Evolutionary conservation across 2,329 filamentous ascomycete species (phyloP).

Genomic region (Cryphonectria nitschkei): DNA sequence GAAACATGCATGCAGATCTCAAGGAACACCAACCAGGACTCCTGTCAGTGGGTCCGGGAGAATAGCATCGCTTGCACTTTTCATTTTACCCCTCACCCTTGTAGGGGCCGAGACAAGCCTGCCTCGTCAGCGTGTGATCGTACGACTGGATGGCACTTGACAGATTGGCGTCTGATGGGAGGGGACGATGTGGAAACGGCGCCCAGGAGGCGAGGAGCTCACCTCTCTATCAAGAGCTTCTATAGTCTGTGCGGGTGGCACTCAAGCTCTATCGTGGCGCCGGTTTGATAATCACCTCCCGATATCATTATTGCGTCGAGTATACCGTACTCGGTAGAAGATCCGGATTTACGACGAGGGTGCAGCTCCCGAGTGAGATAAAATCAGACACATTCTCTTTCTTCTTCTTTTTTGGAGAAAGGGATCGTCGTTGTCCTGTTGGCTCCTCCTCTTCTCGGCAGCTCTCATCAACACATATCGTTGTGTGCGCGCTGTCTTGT

Average conservation of each 20-base stretch:
- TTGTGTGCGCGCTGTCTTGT: neutral
- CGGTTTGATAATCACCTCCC: neutral
- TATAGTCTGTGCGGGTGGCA: neutral
- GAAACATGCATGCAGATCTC: slow-evolving; percentile 1
- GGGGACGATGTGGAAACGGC: neutral
- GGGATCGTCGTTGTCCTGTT: neutral
- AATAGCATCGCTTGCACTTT: slow-evolving; percentile 9
- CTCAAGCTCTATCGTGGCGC: neutral
- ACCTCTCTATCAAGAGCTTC: neutral
- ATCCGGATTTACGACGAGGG: neutral
- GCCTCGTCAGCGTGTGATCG: neutral
- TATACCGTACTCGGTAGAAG: neutral
- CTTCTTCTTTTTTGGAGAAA: neutral
- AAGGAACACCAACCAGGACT: neutral
- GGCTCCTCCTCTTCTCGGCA: neutral
- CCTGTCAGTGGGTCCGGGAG: slow-evolving; percentile 1
- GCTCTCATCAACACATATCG: neutral
- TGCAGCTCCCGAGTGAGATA: neutral
- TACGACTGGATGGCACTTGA: neutral
- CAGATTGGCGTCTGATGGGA: neutral
- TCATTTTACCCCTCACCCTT: slow-evolving; percentile 26
- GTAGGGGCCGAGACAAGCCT: neutral
- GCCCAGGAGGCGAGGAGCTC: neutral
- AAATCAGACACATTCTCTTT: neutral
- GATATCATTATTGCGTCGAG: neutral